phyloP scores from a whole-genome alignment of 2,329 filamentous ascomycete species.

The Cadophora gregata region DNA sequence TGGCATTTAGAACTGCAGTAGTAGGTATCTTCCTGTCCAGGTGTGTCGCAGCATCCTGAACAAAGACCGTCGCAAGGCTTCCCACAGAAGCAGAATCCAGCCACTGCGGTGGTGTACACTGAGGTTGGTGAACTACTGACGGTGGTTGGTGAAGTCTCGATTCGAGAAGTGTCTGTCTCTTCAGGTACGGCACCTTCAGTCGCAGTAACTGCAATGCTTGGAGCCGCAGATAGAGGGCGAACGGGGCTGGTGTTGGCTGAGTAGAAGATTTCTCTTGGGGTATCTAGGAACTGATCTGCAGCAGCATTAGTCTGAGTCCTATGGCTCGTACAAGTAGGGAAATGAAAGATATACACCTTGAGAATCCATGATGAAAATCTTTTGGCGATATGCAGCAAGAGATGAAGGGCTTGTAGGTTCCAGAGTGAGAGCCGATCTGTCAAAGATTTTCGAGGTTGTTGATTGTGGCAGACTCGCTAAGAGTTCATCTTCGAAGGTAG shows the following conservation, averaged over 20 bases:
- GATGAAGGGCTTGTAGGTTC: neutral
- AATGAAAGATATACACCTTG: neutral
- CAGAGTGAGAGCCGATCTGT: neutral
- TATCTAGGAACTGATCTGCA: neutral
- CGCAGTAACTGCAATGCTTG: neutral
- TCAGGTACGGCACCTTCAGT: neutral
- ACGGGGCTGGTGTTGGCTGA: neutral
- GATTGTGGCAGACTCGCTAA: neutral
- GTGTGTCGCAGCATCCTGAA: neutral
- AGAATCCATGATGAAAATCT: neutral
- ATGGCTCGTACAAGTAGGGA: neutral
- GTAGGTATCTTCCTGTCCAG: neutral
- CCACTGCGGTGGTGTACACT: neutral
- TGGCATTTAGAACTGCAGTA: conserved; percentile 23
- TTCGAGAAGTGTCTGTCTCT: neutral
- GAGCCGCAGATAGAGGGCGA: neutral
- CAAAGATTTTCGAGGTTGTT: neutral
- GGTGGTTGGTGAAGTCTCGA: neutral
- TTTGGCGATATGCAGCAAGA: neutral
- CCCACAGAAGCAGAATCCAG: conserved; percentile 2
- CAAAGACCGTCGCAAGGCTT: neutral
- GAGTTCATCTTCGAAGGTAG: neutral
- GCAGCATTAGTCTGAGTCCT: neutral
- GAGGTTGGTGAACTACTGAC: neutral
- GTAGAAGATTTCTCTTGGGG: neutral